These are phyloP conservation scores for Ambrosiella xylebori DNA, from an alignment of 2,329 filamentous ascomycete species.

Conservation along the genomic window DNA sequence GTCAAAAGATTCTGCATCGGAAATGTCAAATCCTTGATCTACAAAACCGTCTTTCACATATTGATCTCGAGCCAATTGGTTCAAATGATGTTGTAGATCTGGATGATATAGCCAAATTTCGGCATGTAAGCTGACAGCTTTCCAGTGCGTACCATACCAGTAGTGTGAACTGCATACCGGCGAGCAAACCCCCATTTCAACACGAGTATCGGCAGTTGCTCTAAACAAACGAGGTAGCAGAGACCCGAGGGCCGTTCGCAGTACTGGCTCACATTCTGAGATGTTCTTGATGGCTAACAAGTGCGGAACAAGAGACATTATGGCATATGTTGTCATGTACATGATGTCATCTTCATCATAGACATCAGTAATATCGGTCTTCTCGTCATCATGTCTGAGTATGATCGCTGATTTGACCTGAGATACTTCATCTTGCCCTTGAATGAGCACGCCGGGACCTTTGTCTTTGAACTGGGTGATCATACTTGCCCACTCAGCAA, in stretches of 20 bases:
- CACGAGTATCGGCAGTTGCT: background rate
- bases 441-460: too few relatives aligned
- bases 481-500: too few relatives aligned
- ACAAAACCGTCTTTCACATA: background rate
- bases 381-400: background rate
- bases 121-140: background rate
- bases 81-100: background rate
- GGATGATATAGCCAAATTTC: background rate
- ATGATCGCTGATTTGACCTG: background rate
- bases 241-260: too few relatives aligned
- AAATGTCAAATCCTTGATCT: background rate
- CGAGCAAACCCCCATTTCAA: background rate
- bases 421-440: background rate
- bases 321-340: constrained; percentile 5
- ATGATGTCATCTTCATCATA: constrained; percentile 4
- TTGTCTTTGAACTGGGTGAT: too few relatives aligned
- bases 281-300: background rate
- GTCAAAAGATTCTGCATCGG: background rate
- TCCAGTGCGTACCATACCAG: constrained; percentile 3
- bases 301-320: constrained; percentile 1
- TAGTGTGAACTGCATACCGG: constrained; percentile 1
- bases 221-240: background rate
- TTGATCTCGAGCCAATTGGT: background rate
- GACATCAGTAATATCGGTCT: background rate
- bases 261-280: background rate